These are phyloP conservation scores for Coccomyxa subellipsoidea DNA, from an alignment of 163 green algal species.

Conservation along the genomic window DNA sequence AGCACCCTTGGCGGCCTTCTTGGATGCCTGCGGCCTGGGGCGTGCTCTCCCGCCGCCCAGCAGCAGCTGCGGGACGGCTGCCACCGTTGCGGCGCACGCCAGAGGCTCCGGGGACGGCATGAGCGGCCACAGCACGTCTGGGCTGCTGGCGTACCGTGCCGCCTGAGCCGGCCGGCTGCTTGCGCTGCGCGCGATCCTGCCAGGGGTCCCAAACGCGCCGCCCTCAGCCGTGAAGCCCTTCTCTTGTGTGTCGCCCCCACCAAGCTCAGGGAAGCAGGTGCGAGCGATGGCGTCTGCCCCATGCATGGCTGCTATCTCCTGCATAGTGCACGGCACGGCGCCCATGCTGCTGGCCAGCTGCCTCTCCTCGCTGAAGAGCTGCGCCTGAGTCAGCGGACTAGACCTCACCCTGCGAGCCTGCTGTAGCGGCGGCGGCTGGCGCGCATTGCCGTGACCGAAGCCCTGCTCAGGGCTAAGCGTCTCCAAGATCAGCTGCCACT, in stretches of 20 bases:
- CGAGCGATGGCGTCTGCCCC: neutral
- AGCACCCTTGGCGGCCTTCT: neutral
- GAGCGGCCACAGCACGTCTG: neutral
- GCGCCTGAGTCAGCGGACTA: neutral
- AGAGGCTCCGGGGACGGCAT: neutral
- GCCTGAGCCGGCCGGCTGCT: neutral
- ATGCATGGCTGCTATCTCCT: neutral
- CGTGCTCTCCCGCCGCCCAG: neutral
- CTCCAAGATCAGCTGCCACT: neutral
- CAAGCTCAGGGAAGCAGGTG: neutral
- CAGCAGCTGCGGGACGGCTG: neutral
- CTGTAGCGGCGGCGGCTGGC: neutral
- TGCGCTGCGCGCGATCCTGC: neutral
- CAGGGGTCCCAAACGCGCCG: neutral
- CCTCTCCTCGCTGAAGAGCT: neutral
- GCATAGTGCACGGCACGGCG: neutral
- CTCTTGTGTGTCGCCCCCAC: neutral
- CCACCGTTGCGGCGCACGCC: neutral
- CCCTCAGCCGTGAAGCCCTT: neutral
- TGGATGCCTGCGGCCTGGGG: neutral
- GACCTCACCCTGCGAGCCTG: neutral
- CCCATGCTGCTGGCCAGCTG: neutral
- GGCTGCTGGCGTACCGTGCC: neutral
- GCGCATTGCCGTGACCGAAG: neutral
- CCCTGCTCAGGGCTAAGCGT: neutral